phyloP scores from a whole-genome alignment of 2,329 filamentous ascomycete species.

The Gnomoniopsis sp. region DNA sequence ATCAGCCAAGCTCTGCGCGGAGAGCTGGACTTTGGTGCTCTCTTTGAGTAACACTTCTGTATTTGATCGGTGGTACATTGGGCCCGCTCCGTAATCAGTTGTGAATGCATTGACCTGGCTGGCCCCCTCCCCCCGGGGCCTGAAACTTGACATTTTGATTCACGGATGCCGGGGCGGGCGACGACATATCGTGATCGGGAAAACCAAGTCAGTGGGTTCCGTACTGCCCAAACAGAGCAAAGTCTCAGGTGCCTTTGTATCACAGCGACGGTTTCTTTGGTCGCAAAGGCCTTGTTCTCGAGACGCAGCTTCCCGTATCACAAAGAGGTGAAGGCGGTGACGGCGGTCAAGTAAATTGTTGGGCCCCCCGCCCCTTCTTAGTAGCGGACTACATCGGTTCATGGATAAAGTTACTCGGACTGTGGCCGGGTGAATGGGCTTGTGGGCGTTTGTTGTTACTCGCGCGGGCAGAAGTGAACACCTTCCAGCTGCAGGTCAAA shows the following conservation, averaged over 20 bases:
- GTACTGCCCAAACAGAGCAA: not conserved
- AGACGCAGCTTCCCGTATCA: constrained; percentile 9
- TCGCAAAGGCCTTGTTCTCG: constrained; percentile 2
- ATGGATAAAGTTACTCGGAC: not conserved
- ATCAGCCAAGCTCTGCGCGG: constrained; percentile 11
- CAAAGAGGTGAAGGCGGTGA: not conserved
- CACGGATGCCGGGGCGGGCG: constrained; percentile 16
- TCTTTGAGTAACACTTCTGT: not conserved
- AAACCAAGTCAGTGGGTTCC: constrained; percentile 12
- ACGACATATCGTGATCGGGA: constrained; percentile 15
- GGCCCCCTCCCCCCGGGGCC: not conserved
- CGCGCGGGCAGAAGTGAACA: not conserved
- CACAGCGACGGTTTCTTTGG: not conserved
- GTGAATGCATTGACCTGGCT: constrained; percentile 1
- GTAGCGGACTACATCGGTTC: not conserved
- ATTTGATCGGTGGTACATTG: constrained; percentile 8
- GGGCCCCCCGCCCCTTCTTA: too few relatives aligned
- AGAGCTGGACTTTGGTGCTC: not conserved
- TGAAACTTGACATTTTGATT: constrained; percentile 13
- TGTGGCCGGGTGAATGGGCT: constrained; percentile 8
- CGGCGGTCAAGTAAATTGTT: constrained; percentile 12
- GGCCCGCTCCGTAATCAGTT: not conserved
- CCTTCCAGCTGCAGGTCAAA: not conserved
- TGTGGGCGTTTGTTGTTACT: not conserved
- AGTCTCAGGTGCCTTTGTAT: not conserved